Evolutionary conservation across 768 basidiomycete genomes (phyloP), one percentile per base, ranked within the genome.

Genomic region (Russula lepida): DNA sequence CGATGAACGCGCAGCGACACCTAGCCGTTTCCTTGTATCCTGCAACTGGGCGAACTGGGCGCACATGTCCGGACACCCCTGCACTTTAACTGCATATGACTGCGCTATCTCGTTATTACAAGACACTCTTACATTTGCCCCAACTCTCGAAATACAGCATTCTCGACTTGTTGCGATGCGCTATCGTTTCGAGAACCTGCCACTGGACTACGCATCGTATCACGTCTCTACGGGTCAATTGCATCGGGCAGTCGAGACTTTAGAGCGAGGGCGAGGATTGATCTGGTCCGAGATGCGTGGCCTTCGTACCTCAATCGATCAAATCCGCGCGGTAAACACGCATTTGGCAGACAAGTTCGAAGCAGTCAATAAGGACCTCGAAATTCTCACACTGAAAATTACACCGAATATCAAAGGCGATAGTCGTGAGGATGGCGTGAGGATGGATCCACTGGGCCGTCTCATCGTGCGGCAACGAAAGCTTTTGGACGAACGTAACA

Each of bases 381-480:
- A 32, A 43, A 23, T 17, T 27, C 47, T 48, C 25, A 48, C 47
- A 1, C 19, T 48, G 47, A 28, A 27, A 27, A 5, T 28, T 7
- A 5, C 46, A 28, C 13, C 25, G 23, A 25, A 39, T 7, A 39
- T 15, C 15, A 39, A 39, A 6, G 37, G 6, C 2, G 37, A 19
- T 17, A 15, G 17, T 39, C 15, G 5, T 19, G 37, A 6, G 15
- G 17, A 15, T 17, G 37, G 17, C 17, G 37, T 39, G 6, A 21
- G 81, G 81, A 73, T 39, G 37, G 37, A 15, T 19, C 37, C 37
- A 39, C 19, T 39, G 6, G 37, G 17, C 7, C 37, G 5, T 81
- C 67, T 44, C n/a, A 15, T 55, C 1, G 4, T 28, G 17, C 12
- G 5, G 43, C 30, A 55, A 25, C 54, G 17, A 13, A 21, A 19